phyloP scores from a whole-genome alignment of 257 asterid genomes.

The Penstemon newberryi region DNA sequence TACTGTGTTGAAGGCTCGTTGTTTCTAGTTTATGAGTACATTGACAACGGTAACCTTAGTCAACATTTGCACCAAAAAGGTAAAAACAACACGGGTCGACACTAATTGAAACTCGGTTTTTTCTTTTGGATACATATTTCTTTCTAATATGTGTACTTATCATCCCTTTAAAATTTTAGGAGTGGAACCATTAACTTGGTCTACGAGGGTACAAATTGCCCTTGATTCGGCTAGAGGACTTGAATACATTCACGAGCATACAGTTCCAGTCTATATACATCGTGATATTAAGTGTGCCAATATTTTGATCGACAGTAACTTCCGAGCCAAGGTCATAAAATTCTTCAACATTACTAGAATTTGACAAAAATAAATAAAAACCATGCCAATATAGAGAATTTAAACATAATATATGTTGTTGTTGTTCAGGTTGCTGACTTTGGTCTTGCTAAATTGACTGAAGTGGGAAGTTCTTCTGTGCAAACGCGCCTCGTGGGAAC shows the following conservation, averaged over 20 bases:
- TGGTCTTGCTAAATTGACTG: constrained; percentile 79
- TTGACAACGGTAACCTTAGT: constrained; percentile 81
- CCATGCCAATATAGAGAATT: too few relatives aligned
- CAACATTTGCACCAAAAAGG: constrained; percentile 81
- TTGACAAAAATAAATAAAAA: background rate
- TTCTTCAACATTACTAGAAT: background rate
- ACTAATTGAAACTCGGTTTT: background rate
- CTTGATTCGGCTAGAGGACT: constrained; percentile 97
- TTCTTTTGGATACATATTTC: too few relatives aligned
- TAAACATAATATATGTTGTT: background rate
- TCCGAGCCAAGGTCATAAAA: constrained; percentile 66
- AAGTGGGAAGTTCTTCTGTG: constrained; percentile 69
- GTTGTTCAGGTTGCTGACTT: constrained; percentile 76
- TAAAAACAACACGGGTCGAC: constrained; percentile 24
- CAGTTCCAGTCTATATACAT: constrained; percentile 83
- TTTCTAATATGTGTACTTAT: too few relatives aligned
- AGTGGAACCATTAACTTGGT: constrained; percentile 63
- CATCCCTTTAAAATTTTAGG: constrained; percentile 27
- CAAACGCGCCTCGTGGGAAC: constrained; percentile 88
- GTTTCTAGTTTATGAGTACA: constrained; percentile 82
- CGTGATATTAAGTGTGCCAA: constrained; percentile 83
- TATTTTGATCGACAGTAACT: constrained; percentile 70
- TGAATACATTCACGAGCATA: constrained; percentile 91
- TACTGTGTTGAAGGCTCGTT: constrained; percentile 77
- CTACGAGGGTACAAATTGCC: constrained; percentile 78